Evolutionary conservation across 768 basidiomycete genomes (phyloP).

Genomic region (Hypholoma sublateritium): DNA sequence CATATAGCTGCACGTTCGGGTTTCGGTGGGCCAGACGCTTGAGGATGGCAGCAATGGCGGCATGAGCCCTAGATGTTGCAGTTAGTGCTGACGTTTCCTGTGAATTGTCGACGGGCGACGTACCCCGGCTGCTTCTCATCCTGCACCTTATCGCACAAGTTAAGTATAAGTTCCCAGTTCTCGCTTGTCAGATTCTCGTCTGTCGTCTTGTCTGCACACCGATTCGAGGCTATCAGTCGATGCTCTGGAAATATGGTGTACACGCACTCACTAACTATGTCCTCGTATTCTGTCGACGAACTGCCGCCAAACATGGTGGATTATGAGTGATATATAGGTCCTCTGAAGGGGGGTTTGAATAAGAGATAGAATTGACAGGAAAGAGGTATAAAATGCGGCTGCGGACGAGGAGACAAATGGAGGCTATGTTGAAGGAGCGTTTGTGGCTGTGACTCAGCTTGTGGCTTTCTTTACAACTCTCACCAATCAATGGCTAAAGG

Average conservation of each 20-base stretch:
- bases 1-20: conserved; percentile 95
- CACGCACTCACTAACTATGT: conserved; percentile 75
- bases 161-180: conserved; percentile 94
- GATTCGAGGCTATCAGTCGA: conserved; percentile 8
- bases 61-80: conserved; percentile 65
- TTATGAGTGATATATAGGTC: conserved; percentile 1
- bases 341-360: background rate
- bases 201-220: conserved; percentile 81
- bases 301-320: conserved; percentile 69
- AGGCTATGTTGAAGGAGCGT: conserved; percentile 13
- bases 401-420: conserved; percentile 8
- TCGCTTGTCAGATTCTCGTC: conserved; percentile 94
- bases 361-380: background rate
- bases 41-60: conserved; percentile 79
- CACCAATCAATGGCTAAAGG: conserved; percentile 55
- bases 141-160: conserved; percentile 93
- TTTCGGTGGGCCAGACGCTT: conserved; percentile 93
- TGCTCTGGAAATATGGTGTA: background rate
- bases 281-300: conserved; percentile 79
- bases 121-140: conserved; percentile 89
- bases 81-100: background rate
- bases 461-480: conserved; percentile 5
- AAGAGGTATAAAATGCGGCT: conserved; percentile 4
- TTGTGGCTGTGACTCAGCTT: conserved; percentile 30
- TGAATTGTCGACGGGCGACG: conserved; percentile 19